phyloP scores from a whole-genome alignment of 768 basidiomycete genomes.

The Macrolepiota fuliginosa region DNA sequence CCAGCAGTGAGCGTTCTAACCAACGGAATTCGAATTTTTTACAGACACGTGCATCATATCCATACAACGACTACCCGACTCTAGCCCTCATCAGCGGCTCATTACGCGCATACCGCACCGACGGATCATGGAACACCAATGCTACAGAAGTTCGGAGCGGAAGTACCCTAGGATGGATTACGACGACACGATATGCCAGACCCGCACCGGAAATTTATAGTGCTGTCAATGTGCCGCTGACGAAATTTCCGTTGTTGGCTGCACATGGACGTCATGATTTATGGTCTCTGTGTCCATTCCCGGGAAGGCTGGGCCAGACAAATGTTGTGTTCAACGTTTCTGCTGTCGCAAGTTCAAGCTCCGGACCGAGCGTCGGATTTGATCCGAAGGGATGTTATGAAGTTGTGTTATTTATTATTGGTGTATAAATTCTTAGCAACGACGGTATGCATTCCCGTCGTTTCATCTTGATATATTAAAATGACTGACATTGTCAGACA shows the following conservation, averaged over 20 bases:
- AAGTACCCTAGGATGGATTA: constrained; percentile 33
- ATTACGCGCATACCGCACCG: constrained; percentile 33
- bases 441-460: neutral
- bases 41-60: constrained; percentile 38
- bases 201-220: constrained; percentile 36
- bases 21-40: neutral
- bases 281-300: constrained; percentile 40
- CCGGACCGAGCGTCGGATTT: neutral
- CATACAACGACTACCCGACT: constrained; percentile 45
- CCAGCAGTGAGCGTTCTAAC: neutral
- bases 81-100: constrained; percentile 35
- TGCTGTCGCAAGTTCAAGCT: neutral
- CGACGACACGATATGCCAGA: constrained; percentile 27
- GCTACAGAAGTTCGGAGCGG: constrained; percentile 33
- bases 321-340: constrained; percentile 15
- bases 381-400: constrained; percentile 4
- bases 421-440: neutral
- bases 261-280: constrained; percentile 27
- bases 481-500: neutral
- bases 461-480: neutral
- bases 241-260: constrained; percentile 26
- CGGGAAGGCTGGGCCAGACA: constrained; percentile 15
- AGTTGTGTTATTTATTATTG: constrained; percentile 4
- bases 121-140: constrained; percentile 36
- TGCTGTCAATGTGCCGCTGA: constrained; percentile 20